These are phyloP conservation scores for Colletotrichum acutatum DNA, from an alignment of 2,329 filamentous ascomycete genomes.

Conservation along the genomic window DNA sequence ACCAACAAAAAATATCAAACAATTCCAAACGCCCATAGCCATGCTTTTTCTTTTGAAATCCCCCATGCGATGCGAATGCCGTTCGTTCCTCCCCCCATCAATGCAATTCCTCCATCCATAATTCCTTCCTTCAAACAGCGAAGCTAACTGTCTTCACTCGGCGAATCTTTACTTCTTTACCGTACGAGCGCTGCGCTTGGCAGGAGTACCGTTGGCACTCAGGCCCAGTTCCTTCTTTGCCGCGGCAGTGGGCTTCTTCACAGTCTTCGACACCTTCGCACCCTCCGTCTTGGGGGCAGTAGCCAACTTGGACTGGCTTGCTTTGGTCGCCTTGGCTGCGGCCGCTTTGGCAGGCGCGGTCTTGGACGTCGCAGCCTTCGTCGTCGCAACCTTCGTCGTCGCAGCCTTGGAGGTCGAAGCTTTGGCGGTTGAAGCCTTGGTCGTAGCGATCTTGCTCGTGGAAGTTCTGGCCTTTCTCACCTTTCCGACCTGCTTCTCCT, in stretches of 20 bases:
- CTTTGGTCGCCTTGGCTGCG: slow-evolving; percentile 8
- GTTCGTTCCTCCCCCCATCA: neutral
- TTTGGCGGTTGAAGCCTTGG: neutral
- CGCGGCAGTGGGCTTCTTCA: slow-evolving; percentile 28
- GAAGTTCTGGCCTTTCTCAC: slow-evolving; percentile 1
- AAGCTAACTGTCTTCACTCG: neutral
- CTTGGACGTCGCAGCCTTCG: neutral
- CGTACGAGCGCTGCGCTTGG: slow-evolving; percentile 23
- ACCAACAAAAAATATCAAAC: neutral
- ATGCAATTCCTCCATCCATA: neutral
- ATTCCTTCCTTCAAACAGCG: neutral
- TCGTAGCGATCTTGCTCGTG: neutral
- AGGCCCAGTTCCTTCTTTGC: slow-evolving; percentile 25
- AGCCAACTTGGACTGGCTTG: slow-evolving; percentile 4
- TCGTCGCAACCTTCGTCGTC: neutral
- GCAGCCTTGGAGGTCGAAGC: neutral
- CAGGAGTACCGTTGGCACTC: slow-evolving; percentile 31
- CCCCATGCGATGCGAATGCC: neutral
- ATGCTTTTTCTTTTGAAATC: neutral
- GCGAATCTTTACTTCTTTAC: slow-evolving; percentile 2
- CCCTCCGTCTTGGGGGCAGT: slow-evolving; percentile 42
- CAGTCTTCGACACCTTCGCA: slow-evolving; percentile 43
- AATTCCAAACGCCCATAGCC: slow-evolving; percentile 1
- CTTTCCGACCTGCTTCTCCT: slow-evolving; percentile 28
- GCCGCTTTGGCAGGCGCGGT: slow-evolving; percentile 1